Evolutionary conservation across 192 early-diverging fungal genomes (phyloP), one percentile per base, ranked within the genome.

Genomic region (Coemansia sp.): DNA sequence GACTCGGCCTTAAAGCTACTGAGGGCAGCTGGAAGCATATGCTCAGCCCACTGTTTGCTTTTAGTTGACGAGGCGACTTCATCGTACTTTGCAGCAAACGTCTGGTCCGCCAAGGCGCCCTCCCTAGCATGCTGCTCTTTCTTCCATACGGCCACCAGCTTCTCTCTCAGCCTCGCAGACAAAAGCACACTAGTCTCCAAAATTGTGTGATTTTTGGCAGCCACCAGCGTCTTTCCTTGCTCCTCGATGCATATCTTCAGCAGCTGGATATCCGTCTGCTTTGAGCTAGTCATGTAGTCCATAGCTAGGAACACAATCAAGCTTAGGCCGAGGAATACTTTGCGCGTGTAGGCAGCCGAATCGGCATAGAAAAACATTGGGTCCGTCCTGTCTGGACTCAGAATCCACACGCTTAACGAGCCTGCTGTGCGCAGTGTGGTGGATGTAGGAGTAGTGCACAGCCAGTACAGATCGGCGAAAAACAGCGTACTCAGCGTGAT

Each of bases 261-360:
- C 31, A 83, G 49, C 70, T 83, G 80, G 16, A 83, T 50, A 34
- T 83, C 80, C 10, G 80, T 83, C 39, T 83, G 72, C 15, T 76
- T 69, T n/a, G 75, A 62, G 64, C 75, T 78, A 16, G 64, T 83
- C 62, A 72, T 18, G 33, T 67, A 75, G 66, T 83, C 80, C 70
- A 83, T 74, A 12, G 34, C 20, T 6, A 70, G 22, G 33, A 83
- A 74, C 6, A 58, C 52, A 16, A 72, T 12, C 8, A 78, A 47
- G 40, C 69, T 39, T 43, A 62, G 16, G 2, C 68, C 75, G 20
- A 83, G n/a, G 29, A 72, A 66, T 43, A 78, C n/a, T 3, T 62
- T 29, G 31, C 80, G 74, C 1, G 80, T 78, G 63, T 78, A 78
- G 12, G 47, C 55, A n/a, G 80, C 49, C 3, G 80, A 49, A 58